A percentile compares a stretch with the other conserved stretches of the same genome.
Conservation (phyloP, 768 basidiomycete species). For the Podaxis pistillaris region DNA sequence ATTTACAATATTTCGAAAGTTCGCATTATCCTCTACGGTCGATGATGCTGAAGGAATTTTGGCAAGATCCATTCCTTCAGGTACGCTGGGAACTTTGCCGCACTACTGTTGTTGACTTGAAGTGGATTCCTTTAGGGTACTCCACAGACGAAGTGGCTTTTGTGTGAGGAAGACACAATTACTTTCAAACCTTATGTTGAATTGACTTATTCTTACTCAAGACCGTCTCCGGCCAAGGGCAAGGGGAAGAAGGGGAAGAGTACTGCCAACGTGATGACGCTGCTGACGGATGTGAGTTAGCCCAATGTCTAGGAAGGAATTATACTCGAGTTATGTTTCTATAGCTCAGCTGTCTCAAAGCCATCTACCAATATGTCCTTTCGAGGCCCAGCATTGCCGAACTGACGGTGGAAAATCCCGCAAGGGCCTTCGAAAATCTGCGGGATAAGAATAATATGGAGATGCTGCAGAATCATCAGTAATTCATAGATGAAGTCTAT, state of each 20-base stretch:
- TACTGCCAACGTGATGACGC: constrained; percentile 20
- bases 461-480: constrained; percentile 65
- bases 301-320: background rate
- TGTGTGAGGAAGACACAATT: constrained; percentile 65
- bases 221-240: constrained; percentile 44
- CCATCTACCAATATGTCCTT: constrained; percentile 77
- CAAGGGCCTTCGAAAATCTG: constrained; percentile 95
- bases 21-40: constrained; percentile 63
- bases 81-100: constrained; percentile 31
- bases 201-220: constrained; percentile 73
- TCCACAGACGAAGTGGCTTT: constrained; percentile 68
- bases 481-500: constrained; percentile 72
- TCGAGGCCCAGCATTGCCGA: constrained; percentile 71
- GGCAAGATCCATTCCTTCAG: constrained; percentile 72
- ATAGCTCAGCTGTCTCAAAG: constrained; percentile 81
- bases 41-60: constrained; percentile 86
- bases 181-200: constrained; percentile 77
- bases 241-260: constrained; percentile 42
- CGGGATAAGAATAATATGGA: constrained; percentile 88
- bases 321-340: background rate
- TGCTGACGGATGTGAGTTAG: constrained; percentile 71
- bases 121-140: constrained; percentile 49
- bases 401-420: constrained; percentile 95
- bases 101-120: background rate
- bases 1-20: constrained; percentile 61